Percentiles rank a stretch among this genome's conserved stretches.
These are phyloP conservation scores for Fusarium transvaalense DNA, from an alignment of 2,329 filamentous ascomycete species.

Conservation along the genomic window DNA sequence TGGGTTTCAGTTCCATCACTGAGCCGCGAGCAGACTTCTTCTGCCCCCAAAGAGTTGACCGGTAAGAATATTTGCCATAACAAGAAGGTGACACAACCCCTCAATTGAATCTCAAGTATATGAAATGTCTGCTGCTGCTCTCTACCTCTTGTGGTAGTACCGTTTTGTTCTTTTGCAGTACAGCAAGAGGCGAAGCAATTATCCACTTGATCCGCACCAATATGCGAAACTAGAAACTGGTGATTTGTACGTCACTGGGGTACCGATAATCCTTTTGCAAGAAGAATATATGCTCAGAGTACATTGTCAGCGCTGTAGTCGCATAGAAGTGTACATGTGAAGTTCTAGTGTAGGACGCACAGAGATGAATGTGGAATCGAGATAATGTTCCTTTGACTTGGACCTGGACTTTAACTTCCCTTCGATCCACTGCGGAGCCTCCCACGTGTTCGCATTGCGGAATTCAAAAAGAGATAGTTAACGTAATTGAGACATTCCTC, in stretches of 20 bases:
- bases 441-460: conserved; percentile 1
- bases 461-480: not conserved
- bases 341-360: not conserved
- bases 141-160: not conserved
- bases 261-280: not conserved
- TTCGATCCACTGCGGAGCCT: conserved; percentile 4
- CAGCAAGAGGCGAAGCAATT: conserved; percentile 6
- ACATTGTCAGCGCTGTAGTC: not conserved
- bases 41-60: not conserved
- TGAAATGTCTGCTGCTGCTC: not conserved
- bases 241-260: not conserved
- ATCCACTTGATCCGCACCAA: conserved; percentile 4
- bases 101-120: not conserved
- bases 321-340: not conserved
- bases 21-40: conserved; percentile 7
- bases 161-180: not conserved
- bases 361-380: not conserved
- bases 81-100: conserved; percentile 11
- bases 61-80: not conserved
- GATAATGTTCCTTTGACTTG: not conserved
- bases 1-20: conserved; percentile 21
- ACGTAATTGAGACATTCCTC: not conserved
- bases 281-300: not conserved
- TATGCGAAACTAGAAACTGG: not conserved
- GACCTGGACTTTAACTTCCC: conserved; percentile 11